phyloP scores from a whole-genome alignment of 2,329 filamentous ascomycete genomes.

The Botryosphaeria agaves region DNA sequence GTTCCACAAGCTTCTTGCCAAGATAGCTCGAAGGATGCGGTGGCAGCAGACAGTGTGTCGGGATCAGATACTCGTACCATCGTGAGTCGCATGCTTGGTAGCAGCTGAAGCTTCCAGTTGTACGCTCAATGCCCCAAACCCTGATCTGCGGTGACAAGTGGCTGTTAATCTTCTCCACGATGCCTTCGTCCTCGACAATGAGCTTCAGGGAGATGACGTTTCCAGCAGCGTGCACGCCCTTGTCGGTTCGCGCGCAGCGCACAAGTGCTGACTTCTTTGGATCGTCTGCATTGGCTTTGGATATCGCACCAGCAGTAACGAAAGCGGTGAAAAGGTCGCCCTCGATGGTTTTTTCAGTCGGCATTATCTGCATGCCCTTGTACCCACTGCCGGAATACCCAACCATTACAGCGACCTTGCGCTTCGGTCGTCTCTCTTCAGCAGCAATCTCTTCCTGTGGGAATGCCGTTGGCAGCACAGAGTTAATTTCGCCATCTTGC shows the following conservation, averaged over 20 bases:
- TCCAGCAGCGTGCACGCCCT: constrained; percentile 89
- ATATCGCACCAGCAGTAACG: constrained; percentile 79
- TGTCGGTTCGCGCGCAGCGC: constrained; percentile 88
- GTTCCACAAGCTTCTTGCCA: constrained; percentile 64
- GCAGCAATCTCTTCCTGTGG: constrained; percentile 70
- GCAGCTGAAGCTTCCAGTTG: constrained; percentile 81
- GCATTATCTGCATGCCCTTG: constrained; percentile 80
- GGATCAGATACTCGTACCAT: constrained; percentile 95
- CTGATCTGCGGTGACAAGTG: constrained; percentile 76
- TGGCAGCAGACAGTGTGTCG: constrained; percentile 79
- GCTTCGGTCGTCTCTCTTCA: constrained; percentile 78
- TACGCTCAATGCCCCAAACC: constrained; percentile 83
- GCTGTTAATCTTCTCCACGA: constrained; percentile 82
- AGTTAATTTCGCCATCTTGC: constrained; percentile 13
- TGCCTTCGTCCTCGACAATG: constrained; percentile 78
- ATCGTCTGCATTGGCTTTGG: constrained; percentile 91
- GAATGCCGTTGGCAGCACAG: constrained; percentile 41
- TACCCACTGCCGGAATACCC: constrained; percentile 95
- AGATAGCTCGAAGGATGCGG: constrained; percentile 80
- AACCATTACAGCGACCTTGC: constrained; percentile 89
- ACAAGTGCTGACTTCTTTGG: constrained; percentile 92
- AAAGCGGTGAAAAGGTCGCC: constrained; percentile 88
- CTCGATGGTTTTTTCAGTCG: constrained; percentile 70
- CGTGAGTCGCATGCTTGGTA: constrained; percentile 90
- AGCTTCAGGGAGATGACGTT: constrained; percentile 92